Conservation (phyloP, 2,329 filamentous ascomycete species). For the Tolypocladium album region DNA sequence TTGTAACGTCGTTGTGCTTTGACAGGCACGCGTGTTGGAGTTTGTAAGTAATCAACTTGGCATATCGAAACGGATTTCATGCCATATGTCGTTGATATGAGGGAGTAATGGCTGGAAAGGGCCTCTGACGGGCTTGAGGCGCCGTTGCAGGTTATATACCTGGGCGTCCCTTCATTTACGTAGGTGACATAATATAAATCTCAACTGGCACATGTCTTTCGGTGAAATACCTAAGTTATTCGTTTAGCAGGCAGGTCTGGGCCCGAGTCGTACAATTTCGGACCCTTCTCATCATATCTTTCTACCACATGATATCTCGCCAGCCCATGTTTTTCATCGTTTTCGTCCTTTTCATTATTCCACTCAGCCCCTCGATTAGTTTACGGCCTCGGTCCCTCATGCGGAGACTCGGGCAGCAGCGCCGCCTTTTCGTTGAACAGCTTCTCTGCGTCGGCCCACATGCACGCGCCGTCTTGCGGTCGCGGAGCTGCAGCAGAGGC, state of each 20-base stretch:
- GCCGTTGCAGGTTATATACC: background rate
- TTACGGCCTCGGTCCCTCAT: background rate
- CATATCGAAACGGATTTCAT: background rate
- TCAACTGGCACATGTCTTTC: background rate
- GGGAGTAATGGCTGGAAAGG: background rate
- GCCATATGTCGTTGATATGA: background rate
- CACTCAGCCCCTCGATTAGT: background rate
- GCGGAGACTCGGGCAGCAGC: constrained; percentile 39
- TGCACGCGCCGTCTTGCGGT: constrained; percentile 58
- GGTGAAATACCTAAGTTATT: background rate
- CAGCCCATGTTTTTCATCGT: background rate
- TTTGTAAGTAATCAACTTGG: background rate
- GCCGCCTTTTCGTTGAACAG: constrained; percentile 75
- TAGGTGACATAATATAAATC: background rate
- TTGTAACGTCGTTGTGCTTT: too few species aligned
- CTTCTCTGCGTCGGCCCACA: constrained; percentile 81
- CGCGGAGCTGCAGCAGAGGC: constrained; percentile 53
- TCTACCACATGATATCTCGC: background rate
- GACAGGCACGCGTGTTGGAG: background rate
- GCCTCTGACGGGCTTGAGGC: too few species aligned
- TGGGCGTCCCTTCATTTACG: background rate
- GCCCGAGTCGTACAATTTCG: background rate
- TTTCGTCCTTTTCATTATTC: background rate
- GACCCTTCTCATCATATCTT: background rate
- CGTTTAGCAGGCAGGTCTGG: background rate